These are phyloP conservation scores for Glebionis coronaria DNA, from an alignment of 129 eudicot genomes.

Conservation along the genomic window DNA sequence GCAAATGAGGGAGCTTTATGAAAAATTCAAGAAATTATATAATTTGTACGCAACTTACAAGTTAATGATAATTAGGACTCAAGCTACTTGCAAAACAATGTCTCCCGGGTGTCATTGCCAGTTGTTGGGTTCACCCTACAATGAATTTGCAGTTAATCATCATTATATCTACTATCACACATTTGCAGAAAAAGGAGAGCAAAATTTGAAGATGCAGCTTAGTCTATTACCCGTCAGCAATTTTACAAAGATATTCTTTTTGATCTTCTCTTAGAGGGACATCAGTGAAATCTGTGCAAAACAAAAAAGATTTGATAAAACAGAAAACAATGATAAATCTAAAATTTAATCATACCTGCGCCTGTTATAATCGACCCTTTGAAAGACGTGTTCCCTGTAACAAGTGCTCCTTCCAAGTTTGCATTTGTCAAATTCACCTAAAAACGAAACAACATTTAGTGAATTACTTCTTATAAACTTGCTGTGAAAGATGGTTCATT, in stretches of 20 bases:
- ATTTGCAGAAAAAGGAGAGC: background rate
- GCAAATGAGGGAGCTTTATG: background rate
- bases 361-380: constrained; percentile 81
- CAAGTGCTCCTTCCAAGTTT: constrained; percentile 94
- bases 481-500: background rate
- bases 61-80: background rate
- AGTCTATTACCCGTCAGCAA: constrained; percentile 71
- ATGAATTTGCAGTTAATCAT: constrained; percentile 1
- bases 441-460: background rate
- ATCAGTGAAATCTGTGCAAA: constrained; percentile 74
- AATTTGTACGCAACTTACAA: constrained; percentile 20
- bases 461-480: background rate
- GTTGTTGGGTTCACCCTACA: constrained; percentile 73
- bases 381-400: constrained; percentile 93
- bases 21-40: constrained; percentile 17
- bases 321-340: background rate
- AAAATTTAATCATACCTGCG: constrained; percentile 53
- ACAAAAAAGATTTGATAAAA: background rate
- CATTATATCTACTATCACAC: constrained; percentile 13
- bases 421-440: constrained; percentile 88
- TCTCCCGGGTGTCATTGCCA: constrained; percentile 79
- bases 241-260: constrained; percentile 77
- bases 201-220: background rate
- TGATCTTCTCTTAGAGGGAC: constrained; percentile 95
- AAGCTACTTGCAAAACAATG: constrained; percentile 61